Evolutionary conservation across 768 basidiomycete species (phyloP).

Genomic region (Dictyophora rubrovolvata): DNA sequence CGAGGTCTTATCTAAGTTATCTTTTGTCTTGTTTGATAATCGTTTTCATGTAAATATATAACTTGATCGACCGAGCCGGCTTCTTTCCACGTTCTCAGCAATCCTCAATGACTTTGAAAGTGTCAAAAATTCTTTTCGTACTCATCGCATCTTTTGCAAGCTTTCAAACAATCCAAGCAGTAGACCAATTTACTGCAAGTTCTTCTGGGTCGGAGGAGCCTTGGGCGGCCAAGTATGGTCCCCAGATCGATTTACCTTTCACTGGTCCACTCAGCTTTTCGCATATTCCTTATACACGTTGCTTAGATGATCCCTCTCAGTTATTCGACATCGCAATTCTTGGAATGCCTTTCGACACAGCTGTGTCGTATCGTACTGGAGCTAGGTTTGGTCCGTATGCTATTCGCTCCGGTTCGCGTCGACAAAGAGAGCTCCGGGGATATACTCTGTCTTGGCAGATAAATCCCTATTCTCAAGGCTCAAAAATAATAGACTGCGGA

Average conservation of each 20-base stretch:
- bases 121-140: no score
- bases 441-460: slow-evolving; percentile 66
- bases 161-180: neutral
- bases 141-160: neutral
- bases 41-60: no score
- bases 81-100: no score
- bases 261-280: slow-evolving; percentile 78
- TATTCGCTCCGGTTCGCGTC: slow-evolving; percentile 69
- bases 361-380: slow-evolving; percentile 44
- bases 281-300: slow-evolving; percentile 64
- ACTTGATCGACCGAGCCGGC: no score
- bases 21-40: no score
- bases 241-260: slow-evolving; percentile 62
- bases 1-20: no score
- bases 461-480: slow-evolving; percentile 51
- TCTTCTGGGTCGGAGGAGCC: slow-evolving; percentile 23
- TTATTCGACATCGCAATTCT: slow-evolving; percentile 69
- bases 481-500: slow-evolving; percentile 70
- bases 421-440: slow-evolving; percentile 43
- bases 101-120: no score
- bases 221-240: slow-evolving; percentile 69
- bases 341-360: slow-evolving; percentile 74
- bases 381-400: slow-evolving; percentile 84
- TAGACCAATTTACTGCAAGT: no score
- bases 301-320: slow-evolving; percentile 46